Conservation (phyloP, 2,329 filamentous ascomycete genomes). For the Knufia fluminis region DNA sequence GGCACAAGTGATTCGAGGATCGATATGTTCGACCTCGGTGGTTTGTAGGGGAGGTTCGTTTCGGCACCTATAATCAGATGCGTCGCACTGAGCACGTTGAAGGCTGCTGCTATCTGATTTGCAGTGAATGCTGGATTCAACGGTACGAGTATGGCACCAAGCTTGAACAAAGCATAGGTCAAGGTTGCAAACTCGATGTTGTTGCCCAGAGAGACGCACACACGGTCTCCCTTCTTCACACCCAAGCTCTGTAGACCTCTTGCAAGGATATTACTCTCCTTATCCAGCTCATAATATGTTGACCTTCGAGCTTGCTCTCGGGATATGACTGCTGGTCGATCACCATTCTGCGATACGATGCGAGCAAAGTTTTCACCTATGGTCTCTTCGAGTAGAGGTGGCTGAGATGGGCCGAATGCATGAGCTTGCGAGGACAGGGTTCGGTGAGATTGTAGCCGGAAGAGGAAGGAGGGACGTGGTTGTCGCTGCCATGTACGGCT, state of each 20-base stretch:
- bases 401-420: slow-evolving; percentile 23
- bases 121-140: slow-evolving; percentile 84
- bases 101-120: slow-evolving; percentile 65
- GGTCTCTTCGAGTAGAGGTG: slow-evolving; percentile 39
- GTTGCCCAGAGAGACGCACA: slow-evolving; percentile 82
- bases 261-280: slow-evolving; percentile 25
- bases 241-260: slow-evolving; percentile 20
- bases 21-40: slow-evolving; percentile 50
- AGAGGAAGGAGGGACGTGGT: neutral
- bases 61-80: slow-evolving; percentile 79
- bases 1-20: slow-evolving; percentile 48
- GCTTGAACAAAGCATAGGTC: slow-evolving; percentile 77
- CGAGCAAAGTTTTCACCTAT: slow-evolving; percentile 38
- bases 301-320: slow-evolving; percentile 54
- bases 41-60: slow-evolving; percentile 65
- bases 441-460: neutral
- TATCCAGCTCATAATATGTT: slow-evolving; percentile 68
- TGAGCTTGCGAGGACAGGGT: slow-evolving; percentile 18
- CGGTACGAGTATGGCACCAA: slow-evolving; percentile 89
- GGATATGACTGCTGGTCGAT: slow-evolving; percentile 49
- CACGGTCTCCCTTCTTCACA: slow-evolving; percentile 47
- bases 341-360: slow-evolving; percentile 36
- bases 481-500: neutral
- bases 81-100: slow-evolving; percentile 63
- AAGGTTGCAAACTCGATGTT: slow-evolving; percentile 72